These are phyloP conservation scores for Saitozyma sp. DNA, from an alignment of 768 basidiomycete genomes.

Conservation along the genomic window DNA sequence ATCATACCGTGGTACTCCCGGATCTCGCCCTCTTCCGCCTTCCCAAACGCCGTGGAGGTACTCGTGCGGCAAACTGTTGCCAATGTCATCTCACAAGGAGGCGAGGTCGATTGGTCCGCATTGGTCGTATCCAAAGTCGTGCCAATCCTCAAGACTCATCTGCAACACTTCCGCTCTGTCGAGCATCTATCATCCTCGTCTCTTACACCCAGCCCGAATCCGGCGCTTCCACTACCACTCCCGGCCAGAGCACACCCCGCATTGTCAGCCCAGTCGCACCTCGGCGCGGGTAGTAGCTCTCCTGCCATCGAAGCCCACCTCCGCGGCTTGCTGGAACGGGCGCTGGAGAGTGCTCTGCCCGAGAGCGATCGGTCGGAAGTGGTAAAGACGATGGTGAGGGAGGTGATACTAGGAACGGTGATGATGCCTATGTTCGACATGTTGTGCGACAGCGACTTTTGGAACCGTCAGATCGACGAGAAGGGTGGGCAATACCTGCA, in stretches of 20 bases:
- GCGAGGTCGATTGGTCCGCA: slow-evolving; percentile 68
- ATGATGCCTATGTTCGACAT: slow-evolving; percentile 87
- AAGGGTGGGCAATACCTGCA: slow-evolving; percentile 69
- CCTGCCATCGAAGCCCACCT: slow-evolving; percentile 89
- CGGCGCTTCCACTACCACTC: slow-evolving; percentile 35
- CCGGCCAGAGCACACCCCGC: slow-evolving; percentile 33
- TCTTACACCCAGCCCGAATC: slow-evolving; percentile 16
- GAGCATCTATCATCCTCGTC: slow-evolving; percentile 56
- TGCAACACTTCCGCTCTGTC: slow-evolving; percentile 86
- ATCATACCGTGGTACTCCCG: slow-evolving; percentile 84
- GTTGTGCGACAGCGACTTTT: slow-evolving; percentile 93
- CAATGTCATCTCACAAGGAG: slow-evolving; percentile 61
- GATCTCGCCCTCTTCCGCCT: slow-evolving; percentile 81
- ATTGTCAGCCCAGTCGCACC: slow-evolving; percentile 18
- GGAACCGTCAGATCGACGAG: slow-evolving; percentile 90
- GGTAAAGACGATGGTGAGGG: slow-evolving; percentile 71
- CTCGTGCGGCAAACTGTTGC: slow-evolving; percentile 69
- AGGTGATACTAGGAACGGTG: slow-evolving; percentile 78
- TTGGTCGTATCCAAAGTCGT: slow-evolving; percentile 79
- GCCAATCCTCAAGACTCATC: slow-evolving; percentile 83
- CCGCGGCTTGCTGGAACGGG: slow-evolving; percentile 65
- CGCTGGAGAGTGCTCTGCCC: slow-evolving; percentile 73
- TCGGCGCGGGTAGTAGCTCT: slow-evolving; percentile 57
- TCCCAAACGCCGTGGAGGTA: slow-evolving; percentile 78
- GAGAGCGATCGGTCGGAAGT: slow-evolving; percentile 73